phyloP scores from a whole-genome alignment of 164 flowering plant species.

The Cinnamomum chago region DNA sequence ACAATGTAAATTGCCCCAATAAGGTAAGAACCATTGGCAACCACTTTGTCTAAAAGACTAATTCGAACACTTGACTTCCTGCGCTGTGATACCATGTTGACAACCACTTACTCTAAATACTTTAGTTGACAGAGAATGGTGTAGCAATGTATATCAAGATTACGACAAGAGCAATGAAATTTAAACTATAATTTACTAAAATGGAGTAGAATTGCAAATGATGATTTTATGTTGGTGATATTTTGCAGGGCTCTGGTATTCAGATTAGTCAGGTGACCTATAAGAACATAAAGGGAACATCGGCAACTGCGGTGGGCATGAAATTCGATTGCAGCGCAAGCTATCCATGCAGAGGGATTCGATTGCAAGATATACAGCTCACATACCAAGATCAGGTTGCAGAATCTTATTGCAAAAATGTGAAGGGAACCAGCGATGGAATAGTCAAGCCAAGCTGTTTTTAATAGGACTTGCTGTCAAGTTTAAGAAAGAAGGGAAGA shows the following conservation, averaged over 20 bases:
- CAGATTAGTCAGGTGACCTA: constrained; percentile 18
- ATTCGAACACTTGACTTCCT: too few species aligned
- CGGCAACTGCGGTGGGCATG: constrained; percentile 18
- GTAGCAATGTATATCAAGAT: too few species aligned
- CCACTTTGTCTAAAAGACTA: neutral
- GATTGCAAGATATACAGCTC: constrained; percentile 16
- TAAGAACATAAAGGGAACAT: constrained; percentile 19
- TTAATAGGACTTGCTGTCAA: neutral
- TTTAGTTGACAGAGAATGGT: too few species aligned
- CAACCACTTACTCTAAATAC: too few species aligned
- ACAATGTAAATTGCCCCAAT: constrained; percentile 34
- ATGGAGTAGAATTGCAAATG: neutral
- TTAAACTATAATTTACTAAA: too few species aligned
- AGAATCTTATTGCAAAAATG: constrained; percentile 15
- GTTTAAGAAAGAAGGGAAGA: neutral
- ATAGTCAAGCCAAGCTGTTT: constrained; percentile 16
- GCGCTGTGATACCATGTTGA: too few species aligned
- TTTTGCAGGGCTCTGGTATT: constrained; percentile 18
- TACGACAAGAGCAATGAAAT: too few species aligned
- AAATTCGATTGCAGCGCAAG: constrained; percentile 19
- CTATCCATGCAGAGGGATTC: constrained; percentile 18
- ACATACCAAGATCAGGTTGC: constrained; percentile 13
- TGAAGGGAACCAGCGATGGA: constrained; percentile 9
- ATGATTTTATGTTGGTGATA: neutral
- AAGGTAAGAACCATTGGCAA: constrained; percentile 24